A percentile compares a stretch with the other conserved stretches of the same genome.
Conservation (phyloP, 2,329 filamentous ascomycete genomes). For the Thelonectria rubi region DNA sequence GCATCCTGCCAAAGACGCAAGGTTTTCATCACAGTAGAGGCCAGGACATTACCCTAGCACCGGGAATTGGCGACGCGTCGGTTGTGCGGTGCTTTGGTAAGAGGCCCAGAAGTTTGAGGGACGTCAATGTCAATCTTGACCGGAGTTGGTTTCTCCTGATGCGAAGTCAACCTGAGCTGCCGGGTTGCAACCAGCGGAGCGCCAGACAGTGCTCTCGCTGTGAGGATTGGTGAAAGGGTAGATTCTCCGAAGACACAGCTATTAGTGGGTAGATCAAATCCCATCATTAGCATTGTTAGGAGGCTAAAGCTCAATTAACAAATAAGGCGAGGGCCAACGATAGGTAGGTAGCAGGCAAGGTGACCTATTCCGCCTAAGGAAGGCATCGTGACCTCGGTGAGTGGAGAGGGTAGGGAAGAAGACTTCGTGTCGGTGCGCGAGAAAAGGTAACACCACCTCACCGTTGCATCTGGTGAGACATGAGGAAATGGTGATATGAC, state of each 20-base stretch:
- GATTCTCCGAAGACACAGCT: slow-evolving; percentile 3
- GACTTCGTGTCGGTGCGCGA: neutral
- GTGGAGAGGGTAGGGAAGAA: slow-evolving; percentile 3
- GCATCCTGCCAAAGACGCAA: neutral
- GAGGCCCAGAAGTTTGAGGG: slow-evolving; percentile 6
- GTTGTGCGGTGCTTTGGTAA: slow-evolving; percentile 11
- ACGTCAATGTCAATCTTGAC: slow-evolving; percentile 18
- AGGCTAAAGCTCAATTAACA: slow-evolving; percentile 8
- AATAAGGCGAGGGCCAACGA: neutral
- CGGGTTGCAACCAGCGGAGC: slow-evolving; percentile 1
- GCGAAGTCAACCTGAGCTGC: slow-evolving; percentile 11
- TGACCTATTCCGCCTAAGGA: neutral
- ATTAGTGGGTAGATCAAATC: neutral
- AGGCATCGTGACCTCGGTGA: slow-evolving; percentile 8
- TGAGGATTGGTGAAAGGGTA: slow-evolving; percentile 3
- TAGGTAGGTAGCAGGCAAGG: neutral
- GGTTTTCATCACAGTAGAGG: neutral
- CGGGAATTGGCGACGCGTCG: neutral
- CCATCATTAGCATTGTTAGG: neutral
- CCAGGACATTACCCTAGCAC: slow-evolving; percentile 1
- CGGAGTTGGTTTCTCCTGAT: slow-evolving; percentile 13
- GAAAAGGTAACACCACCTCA: neutral
- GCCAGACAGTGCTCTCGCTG: neutral
- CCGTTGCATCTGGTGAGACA: slow-evolving; percentile 17
- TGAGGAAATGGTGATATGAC: slow-evolving; percentile 14